Evolutionary conservation across 495 filamentous ascomycete species (phyloP).

Genomic region (Hypoxylon fuscum): DNA sequence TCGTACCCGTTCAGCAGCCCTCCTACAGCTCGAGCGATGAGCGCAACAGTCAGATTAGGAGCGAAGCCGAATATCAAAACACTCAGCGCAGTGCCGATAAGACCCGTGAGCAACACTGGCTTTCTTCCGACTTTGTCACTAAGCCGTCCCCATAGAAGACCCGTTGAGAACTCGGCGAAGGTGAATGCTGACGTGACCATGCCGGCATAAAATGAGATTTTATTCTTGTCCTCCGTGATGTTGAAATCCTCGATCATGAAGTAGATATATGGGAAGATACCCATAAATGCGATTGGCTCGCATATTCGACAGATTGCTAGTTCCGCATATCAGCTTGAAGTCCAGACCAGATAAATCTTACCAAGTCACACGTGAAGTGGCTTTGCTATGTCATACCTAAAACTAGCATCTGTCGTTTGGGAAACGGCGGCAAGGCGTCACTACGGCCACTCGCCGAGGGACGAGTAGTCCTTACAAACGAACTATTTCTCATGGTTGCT

Average conservation of each 20-base stretch:
- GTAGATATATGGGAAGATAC: conserved; percentile 98
- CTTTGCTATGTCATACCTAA: conserved; percentile 63
- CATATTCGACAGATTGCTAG: conserved; percentile 92
- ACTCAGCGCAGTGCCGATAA: conserved; percentile 89
- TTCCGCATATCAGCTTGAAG: conserved; percentile 47
- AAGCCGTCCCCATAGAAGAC: conserved; percentile 89
- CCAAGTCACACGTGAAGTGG: conserved; percentile 14
- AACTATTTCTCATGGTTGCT: conserved; percentile 39
- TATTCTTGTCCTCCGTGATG: conserved; percentile 76
- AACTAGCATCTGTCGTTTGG: conserved; percentile 72
- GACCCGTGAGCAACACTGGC: conserved; percentile 85
- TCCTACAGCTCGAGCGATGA: conserved; percentile 87
- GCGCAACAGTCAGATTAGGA: conserved; percentile 79
- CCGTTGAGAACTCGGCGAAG: conserved; percentile 91
- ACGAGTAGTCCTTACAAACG: conserved; percentile 29
- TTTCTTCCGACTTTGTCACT: conserved; percentile 94
- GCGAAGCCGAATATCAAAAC: conserved; percentile 95
- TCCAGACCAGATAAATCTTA: conserved; percentile 13
- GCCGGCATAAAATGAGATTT: conserved; percentile 91
- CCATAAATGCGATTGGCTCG: conserved; percentile 99
- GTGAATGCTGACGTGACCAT: conserved; percentile 98
- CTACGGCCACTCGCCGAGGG: conserved; percentile 25
- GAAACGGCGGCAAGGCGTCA: conserved; percentile 53
- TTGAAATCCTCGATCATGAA: conserved; percentile 96
- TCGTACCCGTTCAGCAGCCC: conserved; percentile 89